phyloP scores from a whole-genome alignment of 768 basidiomycete species.

The Goffeauzyma gilvescens region DNA sequence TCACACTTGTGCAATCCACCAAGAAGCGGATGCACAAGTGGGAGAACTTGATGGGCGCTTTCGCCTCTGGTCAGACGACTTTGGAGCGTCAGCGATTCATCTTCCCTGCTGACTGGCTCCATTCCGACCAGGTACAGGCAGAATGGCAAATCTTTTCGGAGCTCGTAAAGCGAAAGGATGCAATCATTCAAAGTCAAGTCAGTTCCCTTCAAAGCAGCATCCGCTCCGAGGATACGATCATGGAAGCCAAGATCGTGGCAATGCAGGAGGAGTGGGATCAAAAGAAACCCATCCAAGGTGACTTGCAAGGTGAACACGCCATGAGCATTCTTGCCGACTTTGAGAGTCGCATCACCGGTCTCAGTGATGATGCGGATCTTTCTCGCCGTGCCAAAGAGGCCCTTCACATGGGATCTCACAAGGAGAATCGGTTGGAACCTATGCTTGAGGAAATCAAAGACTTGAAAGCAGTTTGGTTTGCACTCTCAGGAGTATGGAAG shows the following conservation, averaged over 20 bases:
- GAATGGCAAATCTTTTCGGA: conserved; percentile 99
- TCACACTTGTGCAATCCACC: conserved; percentile 97
- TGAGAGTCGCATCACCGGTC: conserved; percentile 68
- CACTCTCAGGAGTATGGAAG: conserved; percentile 88
- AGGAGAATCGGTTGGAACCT: conserved; percentile 58
- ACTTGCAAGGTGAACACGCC: conserved; percentile 84
- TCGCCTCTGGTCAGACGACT: conserved; percentile 86
- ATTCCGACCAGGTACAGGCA: conserved; percentile 87
- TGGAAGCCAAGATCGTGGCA: conserved; percentile 87
- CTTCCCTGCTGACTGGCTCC: conserved; percentile 93
- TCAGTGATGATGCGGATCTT: conserved; percentile 87
- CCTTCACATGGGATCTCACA: conserved; percentile 73
- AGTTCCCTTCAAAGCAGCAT: conserved; percentile 97
- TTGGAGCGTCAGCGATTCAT: conserved; percentile 92
- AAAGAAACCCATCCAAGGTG: conserved; percentile 65
- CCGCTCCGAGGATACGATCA: conserved; percentile 95
- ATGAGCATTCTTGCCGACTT: conserved; percentile 92
- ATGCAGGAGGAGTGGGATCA: conserved; percentile 79
- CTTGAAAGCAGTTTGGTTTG: conserved; percentile 96
- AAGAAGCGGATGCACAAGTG: conserved; percentile 93
- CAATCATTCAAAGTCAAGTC: conserved; percentile 94
- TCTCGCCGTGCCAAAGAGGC: conserved; percentile 88
- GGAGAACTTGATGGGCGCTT: conserved; percentile 89
- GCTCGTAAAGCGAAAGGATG: conserved; percentile 92
- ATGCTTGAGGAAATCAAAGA: conserved; percentile 89